These are phyloP conservation scores for Linderniella brevidens DNA, from an alignment of 257 asterid genomes.

Conservation along the genomic window DNA sequence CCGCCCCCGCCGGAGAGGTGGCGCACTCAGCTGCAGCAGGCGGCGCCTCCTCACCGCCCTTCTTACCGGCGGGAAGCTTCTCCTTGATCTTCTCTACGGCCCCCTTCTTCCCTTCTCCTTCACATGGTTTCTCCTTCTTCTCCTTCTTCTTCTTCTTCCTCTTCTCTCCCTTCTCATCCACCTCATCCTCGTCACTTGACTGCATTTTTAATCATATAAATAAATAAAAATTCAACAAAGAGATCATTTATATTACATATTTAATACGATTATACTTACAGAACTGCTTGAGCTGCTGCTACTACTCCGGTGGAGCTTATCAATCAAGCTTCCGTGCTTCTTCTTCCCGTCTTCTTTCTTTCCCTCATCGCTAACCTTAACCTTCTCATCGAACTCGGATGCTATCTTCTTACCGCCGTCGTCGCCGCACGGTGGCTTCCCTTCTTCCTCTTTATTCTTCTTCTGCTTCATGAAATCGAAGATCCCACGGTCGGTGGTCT, in stretches of 20 bases:
- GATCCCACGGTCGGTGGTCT: conserved; percentile 44
- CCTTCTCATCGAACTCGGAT: conserved; percentile 42
- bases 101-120: neutral
- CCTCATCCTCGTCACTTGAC: conserved; percentile 75
- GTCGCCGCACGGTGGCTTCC: conserved; percentile 9
- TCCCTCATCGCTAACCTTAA: conserved; percentile 19
- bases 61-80: conserved; percentile 61
- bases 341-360: conserved; percentile 22
- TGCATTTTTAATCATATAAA: too few relatives aligned
- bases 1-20: conserved; percentile 14
- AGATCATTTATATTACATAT: neutral
- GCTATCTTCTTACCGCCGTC: conserved; percentile 27
- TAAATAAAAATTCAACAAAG: too few relatives aligned
- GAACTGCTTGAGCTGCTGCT: conserved; percentile 48
- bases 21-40: conserved; percentile 18
- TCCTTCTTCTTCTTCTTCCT: conserved; percentile 53
- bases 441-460: conserved; percentile 21
- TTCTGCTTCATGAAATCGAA: conserved; percentile 40
- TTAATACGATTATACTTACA: conserved; percentile 31
- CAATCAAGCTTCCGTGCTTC: conserved; percentile 22
- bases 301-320: conserved; percentile 36
- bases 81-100: too few relatives aligned
- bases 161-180: conserved; percentile 55
- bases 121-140: conserved; percentile 17
- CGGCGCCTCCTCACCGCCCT: conserved; percentile 28